These are phyloP conservation scores for Fusarium coffeatum DNA, from an alignment of 2,329 filamentous ascomycete genomes.

Conservation along the genomic window DNA sequence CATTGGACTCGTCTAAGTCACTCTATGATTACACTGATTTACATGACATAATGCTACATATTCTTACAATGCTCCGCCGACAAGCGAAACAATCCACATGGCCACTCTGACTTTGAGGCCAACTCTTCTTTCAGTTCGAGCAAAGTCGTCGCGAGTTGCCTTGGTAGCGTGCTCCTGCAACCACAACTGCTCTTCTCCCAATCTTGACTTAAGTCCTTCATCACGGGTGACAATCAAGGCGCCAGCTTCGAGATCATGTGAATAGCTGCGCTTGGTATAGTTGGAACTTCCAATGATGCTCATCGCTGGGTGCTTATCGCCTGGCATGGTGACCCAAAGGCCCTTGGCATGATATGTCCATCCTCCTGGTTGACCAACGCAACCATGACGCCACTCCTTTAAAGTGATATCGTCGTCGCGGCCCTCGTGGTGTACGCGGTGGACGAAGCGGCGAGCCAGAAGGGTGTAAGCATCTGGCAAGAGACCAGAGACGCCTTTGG, in stretches of 20 bases:
- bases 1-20: conserved; percentile 4
- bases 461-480: conserved; percentile 93
- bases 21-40: conserved; percentile 30
- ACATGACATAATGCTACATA: conserved; percentile 18
- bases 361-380: conserved; percentile 80
- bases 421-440: conserved; percentile 60
- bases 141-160: conserved; percentile 82
- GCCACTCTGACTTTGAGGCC: conserved; percentile 85
- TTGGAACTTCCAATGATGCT: conserved; percentile 93
- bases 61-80: conserved; percentile 84
- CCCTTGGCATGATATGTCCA: conserved; percentile 99
- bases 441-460: conserved; percentile 83
- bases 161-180: conserved; percentile 78
- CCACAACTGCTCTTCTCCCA: conserved; percentile 85
- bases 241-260: conserved; percentile 90
- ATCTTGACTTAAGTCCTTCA: conserved; percentile 72
- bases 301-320: conserved; percentile 74
- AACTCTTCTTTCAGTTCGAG: conserved; percentile 83
- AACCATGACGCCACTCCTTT: conserved; percentile 89
- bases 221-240: conserved; percentile 87
- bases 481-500: conserved; percentile 87
- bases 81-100: conserved; percentile 91
- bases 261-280: conserved; percentile 94
- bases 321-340: conserved; percentile 84
- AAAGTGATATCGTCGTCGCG: conserved; percentile 72